phyloP scores from a whole-genome alignment of 73 alveolate genomes.

The Paramecium biaurelia region DNA sequence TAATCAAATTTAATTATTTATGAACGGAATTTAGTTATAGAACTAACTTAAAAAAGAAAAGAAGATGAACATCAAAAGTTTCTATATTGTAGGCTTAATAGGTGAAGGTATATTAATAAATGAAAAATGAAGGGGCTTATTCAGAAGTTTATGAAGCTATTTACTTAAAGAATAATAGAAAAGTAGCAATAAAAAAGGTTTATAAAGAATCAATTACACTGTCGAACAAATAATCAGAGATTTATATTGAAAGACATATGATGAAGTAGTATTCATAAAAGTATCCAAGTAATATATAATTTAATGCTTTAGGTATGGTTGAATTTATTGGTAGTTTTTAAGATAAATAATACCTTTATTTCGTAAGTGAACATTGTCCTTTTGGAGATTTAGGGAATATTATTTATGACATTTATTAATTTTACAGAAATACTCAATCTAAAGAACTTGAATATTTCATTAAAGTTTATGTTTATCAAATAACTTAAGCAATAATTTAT shows the following conservation, averaged over 20 bases:
- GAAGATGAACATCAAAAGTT: background rate
- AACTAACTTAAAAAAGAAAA: background rate
- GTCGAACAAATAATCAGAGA: background rate
- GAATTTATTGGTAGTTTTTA: background rate
- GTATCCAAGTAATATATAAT: background rate
- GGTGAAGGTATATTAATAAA: background rate
- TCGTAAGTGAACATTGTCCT: constrained; percentile 6
- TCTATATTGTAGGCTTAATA: background rate
- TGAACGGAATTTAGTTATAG: background rate
- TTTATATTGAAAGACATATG: constrained; percentile 12
- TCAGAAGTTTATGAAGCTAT: constrained; percentile 8
- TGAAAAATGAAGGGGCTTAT: background rate
- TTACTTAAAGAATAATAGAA: background rate
- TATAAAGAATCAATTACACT: background rate
- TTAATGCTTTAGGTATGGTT: background rate
- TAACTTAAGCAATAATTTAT: background rate
- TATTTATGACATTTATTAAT: background rate
- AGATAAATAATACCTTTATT: constrained; percentile 1
- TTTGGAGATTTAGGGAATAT: constrained; percentile 18
- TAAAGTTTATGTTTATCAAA: background rate
- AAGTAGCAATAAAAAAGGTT: background rate
- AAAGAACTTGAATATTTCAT: background rate
- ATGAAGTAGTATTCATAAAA: background rate
- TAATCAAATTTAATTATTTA: background rate
- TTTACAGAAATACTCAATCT: background rate